Percentiles rank a stretch among this genome's conserved stretches.
Conservation (phyloP, 2,329 filamentous ascomycete species). For the Epichloe scottii region DNA sequence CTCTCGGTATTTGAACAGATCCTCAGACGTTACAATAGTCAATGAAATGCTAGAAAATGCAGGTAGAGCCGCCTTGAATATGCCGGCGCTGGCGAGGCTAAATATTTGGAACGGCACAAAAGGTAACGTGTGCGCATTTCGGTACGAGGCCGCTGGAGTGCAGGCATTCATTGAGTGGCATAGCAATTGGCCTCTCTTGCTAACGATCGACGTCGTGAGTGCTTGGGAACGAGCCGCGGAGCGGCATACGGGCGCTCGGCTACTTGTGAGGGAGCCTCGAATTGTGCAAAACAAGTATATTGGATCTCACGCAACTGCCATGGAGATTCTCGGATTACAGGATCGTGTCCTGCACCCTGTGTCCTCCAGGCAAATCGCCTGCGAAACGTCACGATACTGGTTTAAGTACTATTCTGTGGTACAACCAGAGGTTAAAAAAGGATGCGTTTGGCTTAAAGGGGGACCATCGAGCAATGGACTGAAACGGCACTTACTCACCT, state of each 20-base stretch:
- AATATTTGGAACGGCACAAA: background rate
- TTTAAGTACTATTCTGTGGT: background rate
- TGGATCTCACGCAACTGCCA: background rate
- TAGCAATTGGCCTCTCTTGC: background rate
- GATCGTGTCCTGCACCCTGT: background rate
- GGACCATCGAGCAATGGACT: too few relatives aligned
- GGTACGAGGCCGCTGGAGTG: background rate
- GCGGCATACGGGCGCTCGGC: background rate
- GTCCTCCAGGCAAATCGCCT: background rate
- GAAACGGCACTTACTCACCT: too few relatives aligned
- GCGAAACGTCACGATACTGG: conserved; percentile 3
- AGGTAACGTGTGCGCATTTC: background rate
- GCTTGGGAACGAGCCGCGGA: background rate
- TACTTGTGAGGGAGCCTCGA: background rate
- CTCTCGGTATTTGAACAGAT: background rate
- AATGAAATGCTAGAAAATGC: background rate
- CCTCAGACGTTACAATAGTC: background rate
- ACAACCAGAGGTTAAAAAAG: too few relatives aligned
- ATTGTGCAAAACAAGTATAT: background rate
- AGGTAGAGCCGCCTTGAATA: background rate
- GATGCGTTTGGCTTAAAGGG: too few relatives aligned
- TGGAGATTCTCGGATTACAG: background rate
- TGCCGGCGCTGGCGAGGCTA: background rate
- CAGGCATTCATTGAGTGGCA: background rate
- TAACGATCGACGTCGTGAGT: background rate